phyloP scores from a whole-genome alignment of 2,329 filamentous ascomycete species.

The Elsinoe perseae region DNA sequence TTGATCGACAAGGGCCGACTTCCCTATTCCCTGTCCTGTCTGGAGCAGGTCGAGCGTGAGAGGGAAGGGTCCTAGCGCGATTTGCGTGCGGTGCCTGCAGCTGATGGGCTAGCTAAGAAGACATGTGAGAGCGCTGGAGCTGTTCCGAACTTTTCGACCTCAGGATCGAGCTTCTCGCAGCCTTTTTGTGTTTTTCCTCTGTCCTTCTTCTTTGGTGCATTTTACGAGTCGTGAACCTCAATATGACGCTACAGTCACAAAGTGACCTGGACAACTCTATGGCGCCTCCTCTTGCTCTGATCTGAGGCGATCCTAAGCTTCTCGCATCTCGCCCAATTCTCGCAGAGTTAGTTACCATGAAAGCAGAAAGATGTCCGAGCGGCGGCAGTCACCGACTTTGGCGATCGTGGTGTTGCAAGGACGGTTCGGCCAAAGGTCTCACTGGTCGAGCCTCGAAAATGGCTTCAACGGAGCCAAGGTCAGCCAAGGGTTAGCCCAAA shows the following conservation, averaged over 20 bases:
- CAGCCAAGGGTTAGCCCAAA: not conserved
- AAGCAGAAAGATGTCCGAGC: constrained; percentile 2
- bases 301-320: not conserved
- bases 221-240: not conserved
- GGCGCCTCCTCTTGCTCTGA: not conserved
- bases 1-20: constrained; percentile 14
- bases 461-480: constrained; percentile 8
- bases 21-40: not conserved
- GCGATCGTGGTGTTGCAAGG: not conserved
- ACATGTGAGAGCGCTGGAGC: not conserved
- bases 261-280: not conserved
- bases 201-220: constrained; percentile 5
- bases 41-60: not conserved
- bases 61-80: not conserved
- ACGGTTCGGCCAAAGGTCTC: not conserved
- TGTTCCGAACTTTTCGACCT: not conserved
- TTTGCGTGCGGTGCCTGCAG: constrained; percentile 1
- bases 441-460: not conserved
- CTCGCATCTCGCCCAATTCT: not conserved
- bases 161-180: constrained; percentile 1
- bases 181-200: constrained; percentile 1
- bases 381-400: constrained; percentile 2
- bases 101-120: not conserved
- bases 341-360: not conserved
- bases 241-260: constrained; percentile 7